phyloP scores from a whole-genome alignment of 208 protist species.

The Trypanosoma grayi region DNA sequence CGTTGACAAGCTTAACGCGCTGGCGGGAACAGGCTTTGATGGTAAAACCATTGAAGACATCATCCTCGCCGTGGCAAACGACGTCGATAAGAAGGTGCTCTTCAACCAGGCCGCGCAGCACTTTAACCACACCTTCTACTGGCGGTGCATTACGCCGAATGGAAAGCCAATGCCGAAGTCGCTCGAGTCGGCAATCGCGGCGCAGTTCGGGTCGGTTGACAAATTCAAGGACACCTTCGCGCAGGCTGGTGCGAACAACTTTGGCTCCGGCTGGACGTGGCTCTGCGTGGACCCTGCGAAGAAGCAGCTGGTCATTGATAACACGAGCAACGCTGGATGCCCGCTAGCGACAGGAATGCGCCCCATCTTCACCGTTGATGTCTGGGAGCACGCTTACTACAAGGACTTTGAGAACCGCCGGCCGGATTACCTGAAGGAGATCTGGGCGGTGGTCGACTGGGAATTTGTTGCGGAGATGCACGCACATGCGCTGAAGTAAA shows the following conservation, averaged over 20 bases:
- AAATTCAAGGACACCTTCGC: slow-evolving; percentile 89
- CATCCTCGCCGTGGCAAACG: slow-evolving; percentile 39
- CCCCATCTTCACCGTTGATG: slow-evolving; percentile 88
- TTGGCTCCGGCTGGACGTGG: slow-evolving; percentile 95
- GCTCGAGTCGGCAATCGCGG: slow-evolving; percentile 67
- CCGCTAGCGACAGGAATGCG: slow-evolving; percentile 66
- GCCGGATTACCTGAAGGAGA: slow-evolving; percentile 86
- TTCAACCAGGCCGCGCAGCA: slow-evolving; percentile 93
- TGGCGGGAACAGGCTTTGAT: slow-evolving; percentile 52
- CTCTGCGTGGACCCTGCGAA: slow-evolving; percentile 82
- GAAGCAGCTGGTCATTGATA: slow-evolving; percentile 78
- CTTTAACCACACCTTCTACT: slow-evolving; percentile 94
- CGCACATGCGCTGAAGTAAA: slow-evolving; percentile 42
- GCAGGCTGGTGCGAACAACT: slow-evolving; percentile 81
- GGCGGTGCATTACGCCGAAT: slow-evolving; percentile 73
- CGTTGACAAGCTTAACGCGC: slow-evolving; percentile 89
- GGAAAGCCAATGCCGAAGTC: slow-evolving; percentile 61
- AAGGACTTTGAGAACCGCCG: slow-evolving; percentile 92
- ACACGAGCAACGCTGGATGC: slow-evolving; percentile 89
- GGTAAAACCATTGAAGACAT: slow-evolving; percentile 88
- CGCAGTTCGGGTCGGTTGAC: slow-evolving; percentile 81
- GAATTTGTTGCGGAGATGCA: slow-evolving; percentile 68
- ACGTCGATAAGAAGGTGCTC: slow-evolving; percentile 61
- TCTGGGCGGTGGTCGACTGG: slow-evolving; percentile 91
- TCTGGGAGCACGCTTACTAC: slow-evolving; percentile 97